These are phyloP conservation scores for Beauveria asiatica DNA, from an alignment of 2,329 filamentous ascomycete genomes.

Conservation along the genomic window DNA sequence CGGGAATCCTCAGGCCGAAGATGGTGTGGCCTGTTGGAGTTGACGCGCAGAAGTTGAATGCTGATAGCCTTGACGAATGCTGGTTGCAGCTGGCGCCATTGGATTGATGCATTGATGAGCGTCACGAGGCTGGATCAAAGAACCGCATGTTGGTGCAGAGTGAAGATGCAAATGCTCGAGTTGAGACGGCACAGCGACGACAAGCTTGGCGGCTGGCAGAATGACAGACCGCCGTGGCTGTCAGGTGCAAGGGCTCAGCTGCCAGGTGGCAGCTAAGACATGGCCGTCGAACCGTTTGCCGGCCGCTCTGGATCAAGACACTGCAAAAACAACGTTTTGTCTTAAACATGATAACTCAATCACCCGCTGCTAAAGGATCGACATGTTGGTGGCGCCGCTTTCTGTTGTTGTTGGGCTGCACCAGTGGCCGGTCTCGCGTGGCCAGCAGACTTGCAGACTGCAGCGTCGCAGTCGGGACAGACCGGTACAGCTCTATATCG, in stretches of 20 bases:
- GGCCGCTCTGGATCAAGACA: background rate
- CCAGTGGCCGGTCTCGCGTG: background rate
- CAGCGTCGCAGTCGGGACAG: constrained; percentile 4
- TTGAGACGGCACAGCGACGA: background rate
- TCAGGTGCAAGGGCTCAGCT: constrained; percentile 3
- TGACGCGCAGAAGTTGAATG: background rate
- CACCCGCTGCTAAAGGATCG: constrained; percentile 6
- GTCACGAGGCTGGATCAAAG: background rate
- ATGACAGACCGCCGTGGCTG: background rate
- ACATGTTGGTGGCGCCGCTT: background rate
- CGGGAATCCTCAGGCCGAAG: background rate
- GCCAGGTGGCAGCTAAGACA: background rate
- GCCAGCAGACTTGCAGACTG: background rate
- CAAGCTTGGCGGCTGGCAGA: background rate
- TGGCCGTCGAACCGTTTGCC: background rate
- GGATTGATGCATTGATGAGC: background rate
- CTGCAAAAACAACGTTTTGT: background rate
- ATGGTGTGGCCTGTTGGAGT: background rate
- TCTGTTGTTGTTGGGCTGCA: background rate
- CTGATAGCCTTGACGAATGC: background rate
- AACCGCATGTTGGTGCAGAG: background rate
- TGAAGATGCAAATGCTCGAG: background rate
- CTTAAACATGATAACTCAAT: background rate
- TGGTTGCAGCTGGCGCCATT: background rate
- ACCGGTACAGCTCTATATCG: background rate